Conservation (phyloP, 768 basidiomycete genomes). For the Terana coerulea region DNA sequence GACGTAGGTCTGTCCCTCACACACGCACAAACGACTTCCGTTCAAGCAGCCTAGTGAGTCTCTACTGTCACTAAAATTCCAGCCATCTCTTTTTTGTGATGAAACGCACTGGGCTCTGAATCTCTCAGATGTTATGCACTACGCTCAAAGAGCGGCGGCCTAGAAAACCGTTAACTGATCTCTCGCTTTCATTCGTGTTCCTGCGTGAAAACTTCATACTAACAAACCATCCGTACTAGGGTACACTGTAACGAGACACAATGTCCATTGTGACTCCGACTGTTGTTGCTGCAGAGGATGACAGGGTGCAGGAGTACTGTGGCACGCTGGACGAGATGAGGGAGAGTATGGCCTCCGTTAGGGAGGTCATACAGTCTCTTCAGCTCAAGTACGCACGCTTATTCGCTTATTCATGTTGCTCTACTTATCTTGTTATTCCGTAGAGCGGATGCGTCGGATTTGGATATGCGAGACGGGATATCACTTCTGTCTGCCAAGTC, state of each 20-base stretch:
- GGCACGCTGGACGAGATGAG: constrained; percentile 51
- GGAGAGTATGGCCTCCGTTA: constrained; percentile 55
- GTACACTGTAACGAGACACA: not conserved
- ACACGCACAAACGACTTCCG: too few relatives aligned
- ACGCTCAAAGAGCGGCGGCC: constrained; percentile 52
- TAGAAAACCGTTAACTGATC: constrained; percentile 65
- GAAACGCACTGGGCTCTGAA: constrained; percentile 71
- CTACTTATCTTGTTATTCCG: not conserved
- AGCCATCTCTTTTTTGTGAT: too few relatives aligned
- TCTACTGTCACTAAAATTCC: too few relatives aligned
- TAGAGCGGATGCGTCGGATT: constrained; percentile 31
- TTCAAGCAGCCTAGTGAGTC: too few relatives aligned
- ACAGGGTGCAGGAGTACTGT: constrained; percentile 22
- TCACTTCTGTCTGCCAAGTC: constrained; percentile 90
- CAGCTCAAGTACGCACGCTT: constrained; percentile 47
- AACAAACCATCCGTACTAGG: not conserved
- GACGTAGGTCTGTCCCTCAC: too few relatives aligned
- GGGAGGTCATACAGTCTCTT: constrained; percentile 51
- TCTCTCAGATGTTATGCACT: constrained; percentile 46
- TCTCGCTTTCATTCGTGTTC: not conserved
- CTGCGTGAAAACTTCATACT: constrained; percentile 10
- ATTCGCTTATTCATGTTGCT: not conserved
- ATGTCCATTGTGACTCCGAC: not conserved
- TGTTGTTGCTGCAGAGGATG: constrained; percentile 4
- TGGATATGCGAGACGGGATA: constrained; percentile 73